These are phyloP conservation scores for Quercus engelmannii DNA, from an alignment of 306 rosid species.

Conservation along the genomic window DNA sequence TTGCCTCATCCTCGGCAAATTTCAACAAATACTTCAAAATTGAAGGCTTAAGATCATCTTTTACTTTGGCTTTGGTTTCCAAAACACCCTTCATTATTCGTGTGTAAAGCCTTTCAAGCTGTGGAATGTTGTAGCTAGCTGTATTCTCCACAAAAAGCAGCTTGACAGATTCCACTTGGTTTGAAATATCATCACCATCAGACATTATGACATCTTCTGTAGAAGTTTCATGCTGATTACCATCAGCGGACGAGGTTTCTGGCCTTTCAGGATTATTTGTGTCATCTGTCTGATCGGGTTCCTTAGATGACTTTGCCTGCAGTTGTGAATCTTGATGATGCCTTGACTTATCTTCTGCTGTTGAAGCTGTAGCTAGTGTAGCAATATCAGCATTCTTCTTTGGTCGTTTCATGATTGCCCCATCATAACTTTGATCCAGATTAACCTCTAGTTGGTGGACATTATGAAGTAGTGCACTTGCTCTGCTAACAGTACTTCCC, in stretches of 20 bases:
- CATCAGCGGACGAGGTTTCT: constrained; percentile 37
- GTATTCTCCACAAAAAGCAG: constrained; percentile 52
- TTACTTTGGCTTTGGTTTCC: constrained; percentile 44
- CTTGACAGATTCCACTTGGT: constrained; percentile 56
- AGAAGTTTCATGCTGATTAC: constrained; percentile 29
- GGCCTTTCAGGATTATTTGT: constrained; percentile 24
- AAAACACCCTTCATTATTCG: constrained; percentile 85
- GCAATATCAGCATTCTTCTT: constrained; percentile 56
- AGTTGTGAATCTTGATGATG: constrained; percentile 35
- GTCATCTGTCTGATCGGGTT: constrained; percentile 35
- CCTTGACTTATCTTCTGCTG: constrained; percentile 53
- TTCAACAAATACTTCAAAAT: constrained; percentile 63
- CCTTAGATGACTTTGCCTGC: constrained; percentile 35
- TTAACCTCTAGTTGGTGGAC: constrained; percentile 68
- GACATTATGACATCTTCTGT: constrained; percentile 36
- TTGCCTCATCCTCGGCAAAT: constrained; percentile 69
- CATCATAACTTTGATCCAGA: constrained; percentile 63
- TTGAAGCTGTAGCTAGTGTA: constrained; percentile 10
- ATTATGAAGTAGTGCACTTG: constrained; percentile 85
- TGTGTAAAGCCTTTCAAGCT: constrained; percentile 85
- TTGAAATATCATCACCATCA: constrained; percentile 39
- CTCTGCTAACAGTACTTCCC: constrained; percentile 54
- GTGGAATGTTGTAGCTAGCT: constrained; percentile 60
- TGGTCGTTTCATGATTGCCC: constrained; percentile 44
- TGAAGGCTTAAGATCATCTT: constrained; percentile 47